Evolutionary conservation across 108 stramenopile genomes (phyloP).

Genomic region (Conticribra weissflogii): DNA sequence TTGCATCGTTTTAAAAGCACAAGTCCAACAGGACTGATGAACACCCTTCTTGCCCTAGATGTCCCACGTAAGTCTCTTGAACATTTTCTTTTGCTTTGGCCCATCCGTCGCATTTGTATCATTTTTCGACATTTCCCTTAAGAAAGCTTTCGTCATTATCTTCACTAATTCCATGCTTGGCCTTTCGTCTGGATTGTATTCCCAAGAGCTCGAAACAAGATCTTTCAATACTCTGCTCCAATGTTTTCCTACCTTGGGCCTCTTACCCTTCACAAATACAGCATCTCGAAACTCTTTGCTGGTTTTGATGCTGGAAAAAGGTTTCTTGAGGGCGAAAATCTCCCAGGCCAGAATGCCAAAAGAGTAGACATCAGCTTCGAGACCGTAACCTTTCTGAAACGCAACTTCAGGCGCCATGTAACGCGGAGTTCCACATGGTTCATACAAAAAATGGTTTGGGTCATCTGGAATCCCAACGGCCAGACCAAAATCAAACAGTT

Average conservation of each 20-base stretch:
- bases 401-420: slow-evolving; percentile 52
- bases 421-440: slow-evolving; percentile 54
- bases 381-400: slow-evolving; percentile 30
- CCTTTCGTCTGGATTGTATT: slow-evolving; percentile 24
- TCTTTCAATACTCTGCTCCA: slow-evolving; percentile 42
- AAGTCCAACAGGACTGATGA: no score
- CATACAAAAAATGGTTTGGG: slow-evolving; percentile 28
- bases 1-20: no score
- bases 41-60: no score
- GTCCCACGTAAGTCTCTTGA: no score
- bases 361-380: slow-evolving; percentile 60
- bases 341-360: slow-evolving; percentile 64
- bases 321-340: slow-evolving; percentile 53
- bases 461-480: slow-evolving; percentile 32
- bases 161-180: slow-evolving; percentile 50
- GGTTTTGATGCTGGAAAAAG: slow-evolving; percentile 45
- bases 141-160: slow-evolving; percentile 6
- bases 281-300: slow-evolving; percentile 41
- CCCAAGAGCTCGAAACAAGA: slow-evolving; percentile 55
- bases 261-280: slow-evolving; percentile 41
- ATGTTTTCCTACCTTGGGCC: slow-evolving; percentile 35
- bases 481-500: slow-evolving; percentile 66
- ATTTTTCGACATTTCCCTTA: no score
- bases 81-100: no score
- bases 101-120: no score